phyloP scores from a whole-genome alignment of 2,329 filamentous ascomycete genomes.

The Microsporum ferrugineum region DNA sequence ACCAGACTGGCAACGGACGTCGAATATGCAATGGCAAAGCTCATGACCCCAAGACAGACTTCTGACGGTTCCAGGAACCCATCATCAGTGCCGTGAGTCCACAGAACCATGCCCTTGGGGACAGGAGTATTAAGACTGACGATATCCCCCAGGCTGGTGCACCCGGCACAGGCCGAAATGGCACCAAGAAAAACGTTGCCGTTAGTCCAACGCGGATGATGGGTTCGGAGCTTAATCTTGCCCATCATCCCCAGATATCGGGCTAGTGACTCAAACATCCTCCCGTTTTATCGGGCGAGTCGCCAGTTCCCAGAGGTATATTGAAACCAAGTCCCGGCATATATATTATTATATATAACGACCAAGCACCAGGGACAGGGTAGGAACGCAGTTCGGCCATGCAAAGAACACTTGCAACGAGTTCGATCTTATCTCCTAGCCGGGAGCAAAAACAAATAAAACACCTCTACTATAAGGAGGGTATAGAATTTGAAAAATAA shows the following conservation, averaged over 20 bases:
- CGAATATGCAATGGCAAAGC: background rate
- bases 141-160: background rate
- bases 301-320: background rate
- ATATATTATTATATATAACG: background rate
- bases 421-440: background rate
- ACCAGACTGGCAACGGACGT: background rate
- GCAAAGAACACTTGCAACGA: background rate
- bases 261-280: background rate
- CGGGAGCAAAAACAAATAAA: background rate
- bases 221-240: background rate
- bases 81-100: background rate
- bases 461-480: background rate
- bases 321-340: background rate
- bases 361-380: background rate
- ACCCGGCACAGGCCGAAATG: constrained; percentile 2
- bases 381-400: background rate
- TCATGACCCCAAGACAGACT: background rate
- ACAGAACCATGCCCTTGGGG: background rate
- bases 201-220: background rate
- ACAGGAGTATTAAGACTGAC: background rate
- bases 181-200: background rate
- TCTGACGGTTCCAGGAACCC: background rate
- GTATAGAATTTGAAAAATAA: background rate
- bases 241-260: background rate
- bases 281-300: background rate